Evolutionary conservation across 495 filamentous ascomycete species (phyloP).

Genomic region (Mytilinidion resinicola): DNA sequence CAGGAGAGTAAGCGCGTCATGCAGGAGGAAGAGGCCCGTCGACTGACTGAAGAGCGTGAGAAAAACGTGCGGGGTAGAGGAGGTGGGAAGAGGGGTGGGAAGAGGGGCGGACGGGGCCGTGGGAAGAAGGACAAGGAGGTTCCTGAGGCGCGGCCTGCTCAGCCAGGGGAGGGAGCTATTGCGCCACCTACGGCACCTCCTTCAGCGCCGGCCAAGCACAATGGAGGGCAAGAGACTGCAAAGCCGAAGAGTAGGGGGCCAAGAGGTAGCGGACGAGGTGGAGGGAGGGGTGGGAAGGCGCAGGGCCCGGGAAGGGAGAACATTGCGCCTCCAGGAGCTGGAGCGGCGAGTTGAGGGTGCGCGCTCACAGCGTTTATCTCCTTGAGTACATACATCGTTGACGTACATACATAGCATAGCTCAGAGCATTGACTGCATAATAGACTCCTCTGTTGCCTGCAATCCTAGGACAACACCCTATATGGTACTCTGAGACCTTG

Average conservation of each 20-base stretch:
- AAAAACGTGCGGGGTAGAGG: constrained; percentile 20
- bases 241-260: background rate
- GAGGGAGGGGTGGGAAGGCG: background rate
- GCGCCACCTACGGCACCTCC: background rate
- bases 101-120: constrained; percentile 32
- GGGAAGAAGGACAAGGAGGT: constrained; percentile 12
- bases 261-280: background rate
- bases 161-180: background rate
- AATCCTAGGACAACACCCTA: too few relatives aligned
- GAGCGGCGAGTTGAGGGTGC: background rate
- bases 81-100: constrained; percentile 8
- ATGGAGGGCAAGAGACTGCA: background rate
- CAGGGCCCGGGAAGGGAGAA: background rate
- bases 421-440: background rate
- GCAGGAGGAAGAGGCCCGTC: constrained; percentile 55
- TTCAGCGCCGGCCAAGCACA: background rate
- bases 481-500: too few relatives aligned
- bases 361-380: background rate
- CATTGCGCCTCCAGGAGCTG: background rate
- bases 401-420: background rate
- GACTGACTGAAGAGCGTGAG: constrained; percentile 21
- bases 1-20: constrained; percentile 69
- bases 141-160: background rate
- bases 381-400: background rate
- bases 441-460: background rate